phyloP scores from a whole-genome alignment of 2,329 filamentous ascomycete species.

The Arachnopeziza araneosa region DNA sequence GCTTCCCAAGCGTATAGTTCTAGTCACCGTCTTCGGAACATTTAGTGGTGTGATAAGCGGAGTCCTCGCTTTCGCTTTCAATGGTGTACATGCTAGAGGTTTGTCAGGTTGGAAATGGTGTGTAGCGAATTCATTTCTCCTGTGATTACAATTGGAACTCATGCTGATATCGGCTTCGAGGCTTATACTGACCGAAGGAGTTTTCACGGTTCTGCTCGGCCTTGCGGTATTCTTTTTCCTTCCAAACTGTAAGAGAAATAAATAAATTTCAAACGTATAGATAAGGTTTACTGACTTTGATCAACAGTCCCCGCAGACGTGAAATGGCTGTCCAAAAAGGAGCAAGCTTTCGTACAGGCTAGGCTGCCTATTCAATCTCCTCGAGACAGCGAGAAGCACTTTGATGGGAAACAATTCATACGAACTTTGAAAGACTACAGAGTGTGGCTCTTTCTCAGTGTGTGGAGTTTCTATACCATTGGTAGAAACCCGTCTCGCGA shows the following conservation, averaged over 20 bases:
- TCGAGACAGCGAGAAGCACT: conserved; percentile 36
- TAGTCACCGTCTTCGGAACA: conserved; percentile 39
- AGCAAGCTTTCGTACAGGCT: conserved; percentile 39
- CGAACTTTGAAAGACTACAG: conserved; percentile 35
- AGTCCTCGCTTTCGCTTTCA: conserved; percentile 40
- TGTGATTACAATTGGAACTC: conserved; percentile 32
- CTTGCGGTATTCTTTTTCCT: conserved; percentile 35
- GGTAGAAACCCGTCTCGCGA: background rate
- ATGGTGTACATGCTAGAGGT: conserved; percentile 22
- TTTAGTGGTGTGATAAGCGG: conserved; percentile 37
- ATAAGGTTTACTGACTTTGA: conserved; percentile 17
- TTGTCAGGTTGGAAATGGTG: conserved; percentile 34
- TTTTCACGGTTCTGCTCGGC: conserved; percentile 37
- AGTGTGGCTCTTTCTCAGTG: conserved; percentile 41
- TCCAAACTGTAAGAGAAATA: conserved; percentile 32
- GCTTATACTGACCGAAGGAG: conserved; percentile 30
- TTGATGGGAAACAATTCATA: conserved; percentile 36
- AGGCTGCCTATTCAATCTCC: conserved; percentile 41
- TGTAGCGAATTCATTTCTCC: conserved; percentile 41
- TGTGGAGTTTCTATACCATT: conserved; percentile 38
- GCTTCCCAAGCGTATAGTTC: conserved; percentile 30
- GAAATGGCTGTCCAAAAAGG: conserved; percentile 39
- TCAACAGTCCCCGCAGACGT: conserved; percentile 37
- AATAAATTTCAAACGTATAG: background rate
- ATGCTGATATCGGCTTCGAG: background rate